A percentile compares a stretch with the other conserved stretches of the same genome.
Conservation (phyloP, 805 yeast genomes). For the Brettanomyces bruxellensis region DNA sequence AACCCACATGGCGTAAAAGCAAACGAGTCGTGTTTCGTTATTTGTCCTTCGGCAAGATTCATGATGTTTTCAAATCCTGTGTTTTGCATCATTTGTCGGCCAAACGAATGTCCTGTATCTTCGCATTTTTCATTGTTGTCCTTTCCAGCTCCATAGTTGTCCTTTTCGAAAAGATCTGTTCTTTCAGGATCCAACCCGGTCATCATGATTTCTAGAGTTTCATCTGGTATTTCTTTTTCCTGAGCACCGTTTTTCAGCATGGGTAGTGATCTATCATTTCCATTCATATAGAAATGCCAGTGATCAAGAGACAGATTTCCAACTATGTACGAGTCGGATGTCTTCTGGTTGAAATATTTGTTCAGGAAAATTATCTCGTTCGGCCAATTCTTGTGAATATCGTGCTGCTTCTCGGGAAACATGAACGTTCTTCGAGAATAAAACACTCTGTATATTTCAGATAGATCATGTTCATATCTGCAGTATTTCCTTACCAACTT, state of each 20-base stretch:
- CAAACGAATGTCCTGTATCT: conserved; percentile 74
- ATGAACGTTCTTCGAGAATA: conserved; percentile 88
- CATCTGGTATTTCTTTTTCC: conserved; percentile 21
- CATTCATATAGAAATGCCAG: conserved; percentile 81
- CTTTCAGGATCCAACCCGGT: conserved; percentile 58
- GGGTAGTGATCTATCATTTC: conserved; percentile 15
- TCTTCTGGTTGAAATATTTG: conserved; percentile 50
- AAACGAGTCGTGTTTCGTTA: conserved; percentile 65
- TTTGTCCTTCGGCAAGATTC: not conserved
- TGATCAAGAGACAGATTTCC: conserved; percentile 78
- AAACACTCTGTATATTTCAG: conserved; percentile 51
- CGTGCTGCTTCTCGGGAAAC: conserved; percentile 81
- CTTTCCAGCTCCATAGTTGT: conserved; percentile 10
- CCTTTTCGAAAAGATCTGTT: conserved; percentile 45
- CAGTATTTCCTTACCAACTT: conserved; percentile 36
- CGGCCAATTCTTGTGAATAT: conserved; percentile 79
- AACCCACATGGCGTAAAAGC: conserved; percentile 93
- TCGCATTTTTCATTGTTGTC: conserved; percentile 23
- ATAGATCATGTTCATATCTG: conserved; percentile 29
- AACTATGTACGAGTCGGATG: conserved; percentile 58
- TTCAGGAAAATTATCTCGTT: conserved; percentile 68
- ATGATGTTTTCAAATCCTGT: conserved; percentile 54
- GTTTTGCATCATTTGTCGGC: conserved; percentile 54
- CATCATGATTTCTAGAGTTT: conserved; percentile 86
- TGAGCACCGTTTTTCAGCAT: not conserved